phyloP scores from a whole-genome alignment of 345 rosid genomes.

The Streptanthus diversifolius region DNA sequence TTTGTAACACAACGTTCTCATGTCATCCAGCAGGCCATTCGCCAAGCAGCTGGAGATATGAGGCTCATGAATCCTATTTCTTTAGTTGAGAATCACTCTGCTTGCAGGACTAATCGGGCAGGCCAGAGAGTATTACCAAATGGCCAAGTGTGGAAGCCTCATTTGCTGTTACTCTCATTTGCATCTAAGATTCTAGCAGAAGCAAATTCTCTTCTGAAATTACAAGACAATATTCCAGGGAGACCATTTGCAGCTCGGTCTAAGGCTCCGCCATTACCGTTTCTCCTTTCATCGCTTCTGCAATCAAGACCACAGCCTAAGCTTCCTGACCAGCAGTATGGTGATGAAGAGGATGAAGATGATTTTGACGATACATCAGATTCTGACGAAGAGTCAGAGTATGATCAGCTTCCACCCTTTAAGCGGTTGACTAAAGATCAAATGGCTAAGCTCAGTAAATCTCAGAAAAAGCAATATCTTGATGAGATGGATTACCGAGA shows the following conservation, averaged over 20 bases:
- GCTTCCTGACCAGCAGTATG: constrained; percentile 88
- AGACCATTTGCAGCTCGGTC: constrained; percentile 67
- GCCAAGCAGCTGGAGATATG: constrained; percentile 99
- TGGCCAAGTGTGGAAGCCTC: constrained; percentile 99
- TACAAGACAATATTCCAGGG: constrained; percentile 89
- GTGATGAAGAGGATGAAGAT: constrained; percentile 75
- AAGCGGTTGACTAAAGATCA: constrained; percentile 70
- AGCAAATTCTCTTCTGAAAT: constrained; percentile 77
- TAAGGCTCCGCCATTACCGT: constrained; percentile 80
- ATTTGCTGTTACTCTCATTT: constrained; percentile 88
- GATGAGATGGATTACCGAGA: constrained; percentile 88
- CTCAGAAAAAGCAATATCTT: constrained; percentile 83
- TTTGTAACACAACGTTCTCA: constrained; percentile 96
- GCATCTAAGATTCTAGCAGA: constrained; percentile 96
- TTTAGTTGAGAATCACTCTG: constrained; percentile 95
- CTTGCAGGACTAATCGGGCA: constrained; percentile 93
- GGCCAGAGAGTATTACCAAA: constrained; percentile 99
- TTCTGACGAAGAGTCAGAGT: constrained; percentile 79
- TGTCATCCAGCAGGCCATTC: constrained; percentile 94
- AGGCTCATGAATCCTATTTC: constrained; percentile 98
- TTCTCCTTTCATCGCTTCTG: constrained; percentile 86
- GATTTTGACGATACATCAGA: constrained; percentile 74
- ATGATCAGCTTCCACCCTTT: constrained; percentile 85
- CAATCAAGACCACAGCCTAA: constrained; percentile 88
- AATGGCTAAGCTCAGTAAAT: constrained; percentile 61